A percentile compares a stretch with the other conserved stretches of the same genome.
Conservation (phyloP, 1,139 yeast genomes). For the Arxiozyma slooffiae region DNA sequence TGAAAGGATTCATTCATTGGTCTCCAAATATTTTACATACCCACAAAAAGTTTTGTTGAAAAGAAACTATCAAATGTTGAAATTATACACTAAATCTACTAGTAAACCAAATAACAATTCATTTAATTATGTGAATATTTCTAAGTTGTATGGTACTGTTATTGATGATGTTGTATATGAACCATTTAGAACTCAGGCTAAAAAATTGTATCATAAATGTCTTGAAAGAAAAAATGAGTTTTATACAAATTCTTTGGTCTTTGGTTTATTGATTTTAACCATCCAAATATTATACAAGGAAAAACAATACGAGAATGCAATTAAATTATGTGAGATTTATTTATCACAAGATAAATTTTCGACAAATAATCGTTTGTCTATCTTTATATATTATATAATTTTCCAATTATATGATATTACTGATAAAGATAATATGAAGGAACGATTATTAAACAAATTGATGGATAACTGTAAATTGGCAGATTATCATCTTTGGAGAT, state of each 20-base stretch:
- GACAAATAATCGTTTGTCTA: slow-evolving; percentile 4
- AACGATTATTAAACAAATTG: slow-evolving; percentile 13
- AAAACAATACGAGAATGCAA: slow-evolving; percentile 25
- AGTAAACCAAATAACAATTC: slow-evolving; percentile 3
- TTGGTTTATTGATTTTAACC: slow-evolving; percentile 21
- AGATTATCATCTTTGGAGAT: slow-evolving; percentile 35
- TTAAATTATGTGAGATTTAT: slow-evolving; percentile 20
- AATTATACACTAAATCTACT: slow-evolving; percentile 19
- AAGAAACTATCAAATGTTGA: slow-evolving; percentile 18
- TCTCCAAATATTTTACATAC: slow-evolving; percentile 17
- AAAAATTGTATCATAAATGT: slow-evolving; percentile 19
- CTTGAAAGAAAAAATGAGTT: slow-evolving; percentile 12
- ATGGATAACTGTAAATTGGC: not conserved
- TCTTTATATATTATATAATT: slow-evolving; percentile 15
- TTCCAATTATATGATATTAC: slow-evolving; percentile 21
- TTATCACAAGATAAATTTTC: slow-evolving; percentile 4
- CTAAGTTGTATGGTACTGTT: slow-evolving; percentile 16
- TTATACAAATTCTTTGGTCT: slow-evolving; percentile 15
- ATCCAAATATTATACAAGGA: slow-evolving; percentile 23
- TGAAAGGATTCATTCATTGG: slow-evolving; percentile 18
- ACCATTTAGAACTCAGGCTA: slow-evolving; percentile 26
- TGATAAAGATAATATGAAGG: slow-evolving; percentile 18
- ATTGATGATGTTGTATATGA: slow-evolving; percentile 24
- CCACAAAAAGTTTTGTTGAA: slow-evolving; percentile 22
- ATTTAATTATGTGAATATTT: slow-evolving; percentile 15